Evolutionary conservation across 345 rosid genomes (phyloP), one percentile per base, ranked within the genome.

Genomic region (Bruguiera gymnorhiza): DNA sequence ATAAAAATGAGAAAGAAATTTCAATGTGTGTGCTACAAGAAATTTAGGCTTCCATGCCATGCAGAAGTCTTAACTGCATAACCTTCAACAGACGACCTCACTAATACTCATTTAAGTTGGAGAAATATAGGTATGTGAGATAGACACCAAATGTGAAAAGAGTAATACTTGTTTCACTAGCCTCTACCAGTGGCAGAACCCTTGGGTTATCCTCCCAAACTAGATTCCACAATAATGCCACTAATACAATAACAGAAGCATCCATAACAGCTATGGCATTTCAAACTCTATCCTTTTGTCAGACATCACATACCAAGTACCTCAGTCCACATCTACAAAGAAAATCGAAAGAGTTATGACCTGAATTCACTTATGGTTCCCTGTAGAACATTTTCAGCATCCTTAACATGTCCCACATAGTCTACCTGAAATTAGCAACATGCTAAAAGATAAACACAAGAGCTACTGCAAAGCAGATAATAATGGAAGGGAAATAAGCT

Each of bases 291-390:
- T 21, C 56, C 8, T 36, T 46, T 68, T 67, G 57, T 37, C 16
- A 39, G 36, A 61, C 36, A 57, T 56, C 10, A 64, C 52, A 43
- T 29, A n/a, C 8, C 11, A 30, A 24, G 16, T 34, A 34, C 37
- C 9, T 7, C 7, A 32, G 7, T 32, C 36, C 36, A 32, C 37
- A 34, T 7, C 60, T 15, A 48, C 21, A 71, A 63, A 60, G 72
- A 62, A 36, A 37, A 43, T 20, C 18, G 16, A 63, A 15, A 65
- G 6, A 19, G 68, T 60, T 57, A 73, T 64, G 70, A 93, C 98
- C 96, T 89, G 87, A 81, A 68, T 76, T 89, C 95, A 73, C 86
- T 87, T 65, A 94, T 89, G 34, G 83, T 79, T 86, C 86, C 87
- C 74, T 91, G 96, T 62, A 94, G 64, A 73, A 77, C 69, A 69